Base-by-base conservation (phyloP, 805 yeast species). In the Nakazawaea ishiwadae region DNA sequence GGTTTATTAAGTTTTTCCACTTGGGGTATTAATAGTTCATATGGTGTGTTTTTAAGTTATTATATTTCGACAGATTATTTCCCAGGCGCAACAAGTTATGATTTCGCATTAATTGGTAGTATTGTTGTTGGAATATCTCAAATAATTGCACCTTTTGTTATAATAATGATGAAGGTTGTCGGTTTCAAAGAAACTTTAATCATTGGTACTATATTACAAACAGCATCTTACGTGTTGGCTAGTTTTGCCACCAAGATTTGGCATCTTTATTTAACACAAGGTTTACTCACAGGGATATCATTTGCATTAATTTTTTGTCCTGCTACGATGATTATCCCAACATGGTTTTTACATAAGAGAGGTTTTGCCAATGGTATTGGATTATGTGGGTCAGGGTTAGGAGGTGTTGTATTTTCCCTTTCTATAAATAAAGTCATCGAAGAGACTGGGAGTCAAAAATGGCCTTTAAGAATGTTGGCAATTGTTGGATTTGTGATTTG, bases 11-110 rank as follows among this genome's bases (percentile, higher is more conserved):
- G 73, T 54, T 71, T 77, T 44, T 58, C 72, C 19, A 73, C 84
- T 0, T 82, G 88, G 87, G 89, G 89, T 5, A 69, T 78, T 50
- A 77, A 77, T 43, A 59, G 69, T 9, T 76, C 77, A 10, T 81
- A 71, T 54, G 84, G 84, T 42, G 73, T 81, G 1, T 79, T 73
- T 48, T 60, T 81, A 33, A 65, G 79, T 1, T 69, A 61, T 46
- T 81, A 78, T 55, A 42, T 78, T 15, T 69, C 71, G 29, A 55
- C 71, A 38, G 58, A 68, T 16, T 62, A 67, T 1, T 79, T 73
- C 49, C 56, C 59, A 0, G 82, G 79, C 1, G 84, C 82, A 0
- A 56, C 69, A 2, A 65, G 69, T 24, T 57, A 71, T 39, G 81
- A 79, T 46, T 82, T 73, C 52, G 81, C 85, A 2, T 57, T 75